phyloP scores from a whole-genome alignment of 2,329 filamentous ascomycete genomes.

The Colletotrichum sp. region DNA sequence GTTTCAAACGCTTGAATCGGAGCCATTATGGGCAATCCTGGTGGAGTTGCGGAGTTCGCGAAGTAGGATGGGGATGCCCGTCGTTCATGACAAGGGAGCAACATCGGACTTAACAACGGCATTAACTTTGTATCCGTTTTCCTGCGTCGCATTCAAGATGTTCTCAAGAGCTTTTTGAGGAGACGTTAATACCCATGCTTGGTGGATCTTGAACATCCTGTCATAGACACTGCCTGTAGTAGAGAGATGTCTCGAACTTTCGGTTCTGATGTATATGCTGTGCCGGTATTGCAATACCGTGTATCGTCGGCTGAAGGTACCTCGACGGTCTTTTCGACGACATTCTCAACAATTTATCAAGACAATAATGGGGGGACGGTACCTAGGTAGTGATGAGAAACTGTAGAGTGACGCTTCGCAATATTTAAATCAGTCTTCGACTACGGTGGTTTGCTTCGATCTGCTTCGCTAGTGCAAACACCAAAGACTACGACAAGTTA shows the following conservation, averaged over 20 bases:
- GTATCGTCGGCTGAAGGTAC: neutral
- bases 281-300: neutral
- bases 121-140: neutral
- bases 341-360: neutral
- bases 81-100: neutral
- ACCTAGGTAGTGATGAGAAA: neutral
- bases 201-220: neutral
- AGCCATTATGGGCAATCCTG: neutral
- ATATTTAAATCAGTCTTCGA: neutral
- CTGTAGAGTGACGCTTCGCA: no score
- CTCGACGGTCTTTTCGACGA: neutral
- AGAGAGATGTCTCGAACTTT: neutral
- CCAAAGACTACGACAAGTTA: neutral
- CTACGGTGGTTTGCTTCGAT: neutral
- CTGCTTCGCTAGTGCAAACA: neutral
- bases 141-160: neutral
- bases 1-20: neutral
- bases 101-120: neutral
- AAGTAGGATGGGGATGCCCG: neutral
- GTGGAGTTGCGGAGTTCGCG: neutral
- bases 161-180: neutral
- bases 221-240: neutral
- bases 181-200: neutral
- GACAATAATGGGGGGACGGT: neutral
- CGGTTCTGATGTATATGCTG: neutral